A percentile compares a stretch with the other conserved stretches of the same genome.
Conservation (phyloP, 495 filamentous ascomycete species). For the Xylaria longipes region DNA sequence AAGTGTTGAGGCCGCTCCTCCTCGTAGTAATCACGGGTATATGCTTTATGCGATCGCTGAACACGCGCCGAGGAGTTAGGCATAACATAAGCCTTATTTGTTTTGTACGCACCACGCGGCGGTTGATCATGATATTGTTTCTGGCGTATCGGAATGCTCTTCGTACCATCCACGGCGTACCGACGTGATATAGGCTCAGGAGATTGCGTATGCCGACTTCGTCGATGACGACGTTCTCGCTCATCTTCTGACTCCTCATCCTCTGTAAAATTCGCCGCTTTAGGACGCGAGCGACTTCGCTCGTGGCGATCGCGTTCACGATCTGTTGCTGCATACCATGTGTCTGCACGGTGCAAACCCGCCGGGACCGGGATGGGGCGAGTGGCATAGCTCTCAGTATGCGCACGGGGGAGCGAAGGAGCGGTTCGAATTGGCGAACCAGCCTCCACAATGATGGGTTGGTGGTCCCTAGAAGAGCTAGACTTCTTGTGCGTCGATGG, state of each 20-base stretch:
- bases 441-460: conserved; percentile 38
- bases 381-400: conserved; percentile 38
- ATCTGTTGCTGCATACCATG: conserved; percentile 30
- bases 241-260: conserved; percentile 37
- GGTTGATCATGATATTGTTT: conserved; percentile 31
- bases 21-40: conserved; percentile 30
- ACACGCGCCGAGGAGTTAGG: conserved; percentile 34
- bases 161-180: conserved; percentile 30
- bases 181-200: conserved; percentile 33
- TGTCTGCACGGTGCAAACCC: conserved; percentile 30
- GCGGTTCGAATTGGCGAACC: conserved; percentile 34
- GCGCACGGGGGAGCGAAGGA: conserved; percentile 43
- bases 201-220: conserved; percentile 35
- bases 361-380: conserved; percentile 30
- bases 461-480: conserved; percentile 31
- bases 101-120: conserved; percentile 29
- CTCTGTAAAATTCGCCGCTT: conserved; percentile 26
- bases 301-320: conserved; percentile 32
- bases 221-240: conserved; percentile 35
- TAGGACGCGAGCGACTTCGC: conserved; percentile 36
- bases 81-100: conserved; percentile 27
- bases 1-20: conserved; percentile 29
- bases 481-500: conserved; percentile 39
- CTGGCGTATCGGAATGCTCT: conserved; percentile 30
- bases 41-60: conserved; percentile 25